These are phyloP conservation scores for Ogataea ramenticola DNA, from an alignment of 805 yeast species.

Conservation along the genomic window DNA sequence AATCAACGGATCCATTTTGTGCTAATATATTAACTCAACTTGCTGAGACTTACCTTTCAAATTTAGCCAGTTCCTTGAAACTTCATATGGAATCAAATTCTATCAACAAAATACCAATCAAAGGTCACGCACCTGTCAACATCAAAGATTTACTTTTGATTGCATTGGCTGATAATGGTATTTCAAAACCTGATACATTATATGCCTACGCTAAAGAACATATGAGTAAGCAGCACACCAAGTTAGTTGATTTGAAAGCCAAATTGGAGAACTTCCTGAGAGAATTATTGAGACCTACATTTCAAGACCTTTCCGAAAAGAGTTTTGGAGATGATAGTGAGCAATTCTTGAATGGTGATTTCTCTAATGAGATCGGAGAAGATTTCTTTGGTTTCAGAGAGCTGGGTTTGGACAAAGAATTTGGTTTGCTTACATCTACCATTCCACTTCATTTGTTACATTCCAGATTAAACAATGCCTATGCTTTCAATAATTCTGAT, in stretches of 20 bases:
- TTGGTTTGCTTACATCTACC: slow-evolving; percentile 73
- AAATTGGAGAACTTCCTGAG: slow-evolving; percentile 68
- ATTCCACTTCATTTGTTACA: slow-evolving; percentile 88
- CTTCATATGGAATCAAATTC: slow-evolving; percentile 62
- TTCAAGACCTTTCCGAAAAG: slow-evolving; percentile 62
- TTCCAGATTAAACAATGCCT: slow-evolving; percentile 60
- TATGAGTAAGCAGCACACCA: slow-evolving; percentile 57
- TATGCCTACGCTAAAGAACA: slow-evolving; percentile 70
- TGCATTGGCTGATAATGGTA: slow-evolving; percentile 78
- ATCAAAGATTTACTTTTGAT: slow-evolving; percentile 45
- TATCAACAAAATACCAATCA: slow-evolving; percentile 29
- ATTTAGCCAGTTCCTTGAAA: slow-evolving; percentile 64
- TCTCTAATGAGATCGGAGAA: slow-evolving; percentile 88
- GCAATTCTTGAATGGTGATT: slow-evolving; percentile 91
- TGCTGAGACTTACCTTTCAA: slow-evolving; percentile 73
- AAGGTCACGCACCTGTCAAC: slow-evolving; percentile 14
- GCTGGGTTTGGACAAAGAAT: slow-evolving; percentile 87
- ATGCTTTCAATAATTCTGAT: slow-evolving; percentile 36
- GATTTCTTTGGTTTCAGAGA: slow-evolving; percentile 97
- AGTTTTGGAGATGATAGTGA: slow-evolving; percentile 87
- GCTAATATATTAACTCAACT: slow-evolving; percentile 73
- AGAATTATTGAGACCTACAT: slow-evolving; percentile 75
- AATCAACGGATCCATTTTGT: slow-evolving; percentile 71
- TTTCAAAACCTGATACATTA: slow-evolving; percentile 68
- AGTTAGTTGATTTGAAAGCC: slow-evolving; percentile 58